Percentiles rank a stretch among this genome's conserved stretches.
Evolutionary conservation across 2,329 filamentous ascomycete genomes (phyloP).

Genomic region (Penicillium sp.): DNA sequence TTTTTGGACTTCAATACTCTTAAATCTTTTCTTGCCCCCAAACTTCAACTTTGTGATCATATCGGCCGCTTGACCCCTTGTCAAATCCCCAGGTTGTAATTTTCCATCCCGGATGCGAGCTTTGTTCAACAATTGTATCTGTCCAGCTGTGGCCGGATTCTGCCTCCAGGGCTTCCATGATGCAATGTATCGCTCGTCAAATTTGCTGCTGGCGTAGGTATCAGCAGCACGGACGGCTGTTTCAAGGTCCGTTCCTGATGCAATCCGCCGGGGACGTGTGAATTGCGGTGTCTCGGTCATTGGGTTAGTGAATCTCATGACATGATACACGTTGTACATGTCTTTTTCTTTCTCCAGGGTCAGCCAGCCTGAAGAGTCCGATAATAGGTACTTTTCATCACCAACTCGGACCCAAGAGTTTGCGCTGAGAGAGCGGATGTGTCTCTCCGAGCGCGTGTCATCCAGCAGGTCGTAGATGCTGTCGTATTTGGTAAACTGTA

Average conservation of each 20-base stretch:
- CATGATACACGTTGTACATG: conserved; percentile 39
- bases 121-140: conserved; percentile 50
- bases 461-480: conserved; percentile 88
- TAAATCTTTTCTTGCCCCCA: conserved; percentile 71
- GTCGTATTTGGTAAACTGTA: conserved; percentile 88
- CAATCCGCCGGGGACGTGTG: conserved; percentile 69
- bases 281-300: conserved; percentile 57
- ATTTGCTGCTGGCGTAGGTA: conserved; percentile 71
- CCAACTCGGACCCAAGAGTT: conserved; percentile 82
- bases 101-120: conserved; percentile 29
- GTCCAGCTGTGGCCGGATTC: conserved; percentile 60
- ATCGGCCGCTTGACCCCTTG: conserved; percentile 79
- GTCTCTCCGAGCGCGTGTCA: conserved; percentile 75
- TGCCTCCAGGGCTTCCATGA: conserved; percentile 71
- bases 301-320: conserved; percentile 35
- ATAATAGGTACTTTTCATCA: conserved; percentile 71
- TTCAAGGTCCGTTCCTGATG: conserved; percentile 66
- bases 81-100: conserved; percentile 55
- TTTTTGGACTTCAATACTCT: conserved; percentile 51
- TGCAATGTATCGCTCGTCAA: conserved; percentile 68
- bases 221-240: conserved; percentile 85
- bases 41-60: conserved; percentile 93
- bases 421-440: conserved; percentile 75
- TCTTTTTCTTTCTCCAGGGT: conserved; percentile 49
- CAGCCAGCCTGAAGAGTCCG: conserved; percentile 65